Percentiles rank a stretch among this genome's conserved stretches.
These are phyloP conservation scores for Microthlaspi erraticum DNA, from an alignment of 345 rosid genomes.

Conservation along the genomic window DNA sequence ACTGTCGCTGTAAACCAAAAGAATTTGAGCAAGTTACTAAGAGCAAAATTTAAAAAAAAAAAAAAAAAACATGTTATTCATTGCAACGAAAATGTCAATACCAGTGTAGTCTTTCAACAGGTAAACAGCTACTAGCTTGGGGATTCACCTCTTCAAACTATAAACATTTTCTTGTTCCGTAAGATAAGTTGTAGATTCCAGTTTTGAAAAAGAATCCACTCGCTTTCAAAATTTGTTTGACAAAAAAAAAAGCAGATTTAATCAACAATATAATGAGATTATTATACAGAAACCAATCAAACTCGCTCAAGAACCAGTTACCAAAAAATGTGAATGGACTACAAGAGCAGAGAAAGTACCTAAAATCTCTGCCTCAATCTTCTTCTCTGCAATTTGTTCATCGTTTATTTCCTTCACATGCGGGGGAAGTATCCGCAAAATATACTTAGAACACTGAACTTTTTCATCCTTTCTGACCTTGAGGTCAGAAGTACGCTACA, in stretches of 20 bases:
- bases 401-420: conserved; percentile 47
- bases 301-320: no score
- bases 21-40: conserved; percentile 2
- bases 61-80: neutral
- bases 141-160: conserved; percentile 28
- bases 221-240: neutral
- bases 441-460: conserved; percentile 39
- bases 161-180: neutral
- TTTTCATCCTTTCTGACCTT: conserved; percentile 33
- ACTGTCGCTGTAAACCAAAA: conserved; percentile 48
- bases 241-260: neutral
- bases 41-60: neutral
- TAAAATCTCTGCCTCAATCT: conserved; percentile 50
- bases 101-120: conserved; percentile 61
- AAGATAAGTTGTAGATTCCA: neutral
- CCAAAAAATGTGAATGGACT: no score
- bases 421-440: conserved; percentile 54
- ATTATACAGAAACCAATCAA: neutral
- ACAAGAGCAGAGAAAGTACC: conserved; percentile 46
- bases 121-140: neutral
- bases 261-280: neutral
- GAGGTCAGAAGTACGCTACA: conserved; percentile 24
- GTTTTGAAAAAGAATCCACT: neutral
- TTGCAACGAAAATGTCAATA: conserved; percentile 35
- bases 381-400: conserved; percentile 55